Base-by-base conservation (phyloP, 2,329 filamentous ascomycete genomes). In the Penicillium fuscoglaucum region DNA sequence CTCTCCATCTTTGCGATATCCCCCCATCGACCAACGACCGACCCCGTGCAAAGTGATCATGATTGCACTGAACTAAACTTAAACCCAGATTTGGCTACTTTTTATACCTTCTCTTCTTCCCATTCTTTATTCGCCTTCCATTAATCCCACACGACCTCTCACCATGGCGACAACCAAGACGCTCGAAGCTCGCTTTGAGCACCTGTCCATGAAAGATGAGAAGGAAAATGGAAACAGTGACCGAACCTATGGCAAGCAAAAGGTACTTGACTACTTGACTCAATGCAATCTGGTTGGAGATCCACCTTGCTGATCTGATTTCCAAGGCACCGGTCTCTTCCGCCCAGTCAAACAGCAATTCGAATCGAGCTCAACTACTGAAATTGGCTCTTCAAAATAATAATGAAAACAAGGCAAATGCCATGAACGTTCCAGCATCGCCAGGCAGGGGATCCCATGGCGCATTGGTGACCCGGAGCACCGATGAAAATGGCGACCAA, bases 161-260 rank as follows among this genome's bases (percentile, higher is more conserved):
- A 87, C 48, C 44, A 84, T 93, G 90, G 86, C 93, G 64, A 85
- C 90, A 63, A 85, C 90, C 59, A 86, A 90, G 67, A 87, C 86
- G 52, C 82, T 98, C 47, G 93, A 97, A 79, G 82, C 90, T 77
- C 90, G 90, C 69, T 91, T 98, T 72, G 92, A 96, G 86, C 88
- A 88, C 76, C 85, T 97, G 79, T 89, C 90, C 21, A 90, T 97
- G 62, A 89, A 90, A 68, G 93, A 97, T 72, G 93, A 96, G 77
- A 96, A 93, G 72, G 88, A 91, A 59, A 77, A 80, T 33, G 78
- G 78, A 55, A 82, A 85, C 62, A 80, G 78, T 61, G 77, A 78
- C 57, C 82, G 82, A 62, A 63, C 73, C 28, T 87, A 90, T 73
- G 81, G 85, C 66, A 96, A 96, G 78, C 76, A 85, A 61, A 96